Percentiles rank a stretch among this genome's conserved stretches.
phyloP scores from a whole-genome alignment of 768 basidiomycete genomes.

The Phanerochaete carnosa region DNA sequence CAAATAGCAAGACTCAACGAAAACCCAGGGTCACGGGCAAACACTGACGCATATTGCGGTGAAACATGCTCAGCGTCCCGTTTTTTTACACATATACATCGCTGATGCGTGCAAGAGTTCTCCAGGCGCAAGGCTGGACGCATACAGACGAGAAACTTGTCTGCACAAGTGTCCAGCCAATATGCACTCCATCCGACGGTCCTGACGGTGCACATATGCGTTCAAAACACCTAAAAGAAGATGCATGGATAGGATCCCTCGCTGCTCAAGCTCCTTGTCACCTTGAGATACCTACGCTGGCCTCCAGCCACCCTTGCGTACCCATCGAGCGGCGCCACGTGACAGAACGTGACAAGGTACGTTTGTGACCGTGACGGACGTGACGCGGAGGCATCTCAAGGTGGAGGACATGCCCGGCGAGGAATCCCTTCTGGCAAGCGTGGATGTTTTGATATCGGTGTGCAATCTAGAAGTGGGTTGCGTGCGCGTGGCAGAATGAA shows the following conservation, averaged over 20 bases:
- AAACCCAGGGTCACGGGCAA: not conserved
- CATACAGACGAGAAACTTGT: not conserved
- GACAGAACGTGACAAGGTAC: not conserved
- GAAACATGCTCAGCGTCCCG: not conserved
- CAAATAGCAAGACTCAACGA: not conserved
- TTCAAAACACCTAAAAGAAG: not conserved
- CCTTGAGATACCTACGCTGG: not conserved
- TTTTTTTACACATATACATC: not conserved
- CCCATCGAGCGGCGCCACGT: not conserved
- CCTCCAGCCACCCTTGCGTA: not conserved
- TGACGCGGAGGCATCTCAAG: not conserved
- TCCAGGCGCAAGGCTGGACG: not conserved
- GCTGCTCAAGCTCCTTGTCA: not conserved
- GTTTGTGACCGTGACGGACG: not conserved
- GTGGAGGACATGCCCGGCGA: not conserved
- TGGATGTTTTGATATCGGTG: not conserved
- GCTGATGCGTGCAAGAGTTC: not conserved
- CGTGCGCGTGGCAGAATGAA: too few species aligned
- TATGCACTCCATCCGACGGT: not conserved
- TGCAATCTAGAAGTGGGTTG: not conserved
- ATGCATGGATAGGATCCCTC: too few species aligned
- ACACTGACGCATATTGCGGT: not conserved
- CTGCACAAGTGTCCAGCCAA: not conserved
- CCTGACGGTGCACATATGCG: not conserved
- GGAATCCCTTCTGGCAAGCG: too few species aligned